These are phyloP conservation scores for Curvularia eragrostidis DNA, from an alignment of 2,329 filamentous ascomycete genomes.

Conservation along the genomic window DNA sequence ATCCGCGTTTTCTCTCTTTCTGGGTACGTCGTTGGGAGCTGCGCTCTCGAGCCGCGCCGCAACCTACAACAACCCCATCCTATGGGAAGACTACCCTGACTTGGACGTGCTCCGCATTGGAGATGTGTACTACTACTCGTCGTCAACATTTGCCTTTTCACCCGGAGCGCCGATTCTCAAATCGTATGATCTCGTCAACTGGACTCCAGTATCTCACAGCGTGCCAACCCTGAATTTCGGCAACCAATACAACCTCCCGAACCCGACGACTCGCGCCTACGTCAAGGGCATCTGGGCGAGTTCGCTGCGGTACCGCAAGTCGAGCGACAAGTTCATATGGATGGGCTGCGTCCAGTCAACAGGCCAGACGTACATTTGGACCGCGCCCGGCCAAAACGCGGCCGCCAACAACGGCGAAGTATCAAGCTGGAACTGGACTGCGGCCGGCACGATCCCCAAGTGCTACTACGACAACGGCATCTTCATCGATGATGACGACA, in stretches of 20 bases:
- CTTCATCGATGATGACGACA: conserved; percentile 65
- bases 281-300: conserved; percentile 64
- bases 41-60: conserved; percentile 13
- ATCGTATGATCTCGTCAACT: conserved; percentile 63
- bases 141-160: conserved; percentile 64
- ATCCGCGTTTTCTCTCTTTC: conserved; percentile 4
- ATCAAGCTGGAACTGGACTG: conserved; percentile 50
- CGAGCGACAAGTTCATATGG: conserved; percentile 62
- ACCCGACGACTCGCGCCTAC: conserved; percentile 54
- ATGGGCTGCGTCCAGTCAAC: conserved; percentile 61
- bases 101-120: conserved; percentile 61
- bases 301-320: conserved; percentile 59
- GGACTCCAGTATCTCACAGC: conserved; percentile 52
- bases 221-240: conserved; percentile 50
- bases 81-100: conserved; percentile 64
- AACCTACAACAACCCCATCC: conserved; percentile 59
- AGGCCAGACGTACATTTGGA: conserved; percentile 62
- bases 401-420: conserved; percentile 41
- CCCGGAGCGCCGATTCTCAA: conserved; percentile 63
- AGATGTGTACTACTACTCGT: conserved; percentile 61
- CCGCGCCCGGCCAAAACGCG: conserved; percentile 53
- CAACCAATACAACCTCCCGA: conserved; percentile 57
- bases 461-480: conserved; percentile 67
- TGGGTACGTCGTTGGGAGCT: neutral
- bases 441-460: conserved; percentile 46